These are phyloP conservation scores for Aureobasidium vineae DNA, from an alignment of 2,329 filamentous ascomycete genomes.

Conservation along the genomic window DNA sequence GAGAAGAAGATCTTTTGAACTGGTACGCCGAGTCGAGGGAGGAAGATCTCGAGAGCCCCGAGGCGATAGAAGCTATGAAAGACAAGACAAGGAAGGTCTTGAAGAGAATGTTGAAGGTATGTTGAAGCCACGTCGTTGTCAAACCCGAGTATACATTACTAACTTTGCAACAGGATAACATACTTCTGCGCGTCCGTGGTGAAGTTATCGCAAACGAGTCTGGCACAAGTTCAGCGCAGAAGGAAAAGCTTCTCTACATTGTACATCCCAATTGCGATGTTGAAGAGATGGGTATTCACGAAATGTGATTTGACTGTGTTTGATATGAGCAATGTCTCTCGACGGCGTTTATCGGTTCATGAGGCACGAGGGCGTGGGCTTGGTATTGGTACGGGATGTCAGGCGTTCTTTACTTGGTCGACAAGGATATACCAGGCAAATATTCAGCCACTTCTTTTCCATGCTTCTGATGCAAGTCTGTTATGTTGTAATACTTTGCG, in stretches of 20 bases:
- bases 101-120: slow-evolving; percentile 93
- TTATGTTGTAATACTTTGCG: background rate
- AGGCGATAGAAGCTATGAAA: slow-evolving; percentile 75
- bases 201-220: slow-evolving; percentile 83
- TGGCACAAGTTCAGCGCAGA: slow-evolving; percentile 55
- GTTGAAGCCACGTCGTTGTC: slow-evolving; percentile 35
- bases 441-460: background rate
- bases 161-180: slow-evolving; percentile 52
- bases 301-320: background rate
- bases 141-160: background rate
- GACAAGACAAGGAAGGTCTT: slow-evolving; percentile 77
- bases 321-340: background rate
- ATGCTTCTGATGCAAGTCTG: background rate
- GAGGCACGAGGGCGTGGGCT: background rate
- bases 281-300: slow-evolving; percentile 51
- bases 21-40: slow-evolving; percentile 96
- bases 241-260: slow-evolving; percentile 69
- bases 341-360: background rate
- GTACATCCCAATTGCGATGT: slow-evolving; percentile 91
- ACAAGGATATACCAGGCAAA: background rate
- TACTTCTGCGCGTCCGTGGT: slow-evolving; percentile 65
- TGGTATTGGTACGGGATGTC: background rate
- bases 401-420: background rate
- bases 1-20: slow-evolving; percentile 73
- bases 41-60: slow-evolving; percentile 73